Evolutionary conservation across 164 flowering plant species (phyloP).

Genomic region (Annona cherimola): DNA sequence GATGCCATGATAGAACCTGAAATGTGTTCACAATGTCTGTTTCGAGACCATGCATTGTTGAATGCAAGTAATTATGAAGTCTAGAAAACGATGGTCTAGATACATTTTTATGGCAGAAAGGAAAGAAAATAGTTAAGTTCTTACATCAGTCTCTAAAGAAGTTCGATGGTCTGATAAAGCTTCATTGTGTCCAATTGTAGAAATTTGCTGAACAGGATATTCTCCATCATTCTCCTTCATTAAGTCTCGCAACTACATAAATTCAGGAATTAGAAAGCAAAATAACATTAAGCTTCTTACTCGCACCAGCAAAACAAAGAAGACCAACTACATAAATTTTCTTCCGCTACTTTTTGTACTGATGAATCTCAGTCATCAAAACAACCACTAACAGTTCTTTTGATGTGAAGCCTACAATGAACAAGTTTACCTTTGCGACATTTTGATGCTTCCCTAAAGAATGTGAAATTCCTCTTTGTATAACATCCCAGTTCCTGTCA

Average conservation of each 20-base stretch:
- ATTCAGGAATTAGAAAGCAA: not conserved
- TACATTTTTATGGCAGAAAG: too few species aligned
- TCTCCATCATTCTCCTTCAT: conserved; percentile 22
- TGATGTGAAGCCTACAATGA: not conserved
- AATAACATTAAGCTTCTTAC: not conserved
- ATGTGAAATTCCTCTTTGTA: conserved; percentile 29
- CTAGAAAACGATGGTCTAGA: not conserved
- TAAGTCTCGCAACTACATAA: conserved; percentile 30
- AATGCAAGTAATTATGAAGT: not conserved
- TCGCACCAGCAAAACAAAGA: not conserved
- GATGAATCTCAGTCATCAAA: not conserved
- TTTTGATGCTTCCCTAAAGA: conserved; percentile 23
- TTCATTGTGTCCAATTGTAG: conserved; percentile 18
- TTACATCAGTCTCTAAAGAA: conserved; percentile 83
- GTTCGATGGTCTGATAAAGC: conserved; percentile 42
- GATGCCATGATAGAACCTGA: too few species aligned
- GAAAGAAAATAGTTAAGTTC: conserved; percentile 10
- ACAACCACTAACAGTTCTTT: not conserved
- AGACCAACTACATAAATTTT: not conserved
- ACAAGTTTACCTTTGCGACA: conserved; percentile 28
- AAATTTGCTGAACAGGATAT: conserved; percentile 34
- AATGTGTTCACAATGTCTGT: too few species aligned
- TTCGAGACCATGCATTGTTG: not conserved
- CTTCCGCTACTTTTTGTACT: not conserved
- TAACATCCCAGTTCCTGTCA: conserved; percentile 41